A percentile compares a stretch with the other conserved stretches of the same genome.
Conservation (phyloP, 306 rosid species). For the Prunus padus region DNA sequence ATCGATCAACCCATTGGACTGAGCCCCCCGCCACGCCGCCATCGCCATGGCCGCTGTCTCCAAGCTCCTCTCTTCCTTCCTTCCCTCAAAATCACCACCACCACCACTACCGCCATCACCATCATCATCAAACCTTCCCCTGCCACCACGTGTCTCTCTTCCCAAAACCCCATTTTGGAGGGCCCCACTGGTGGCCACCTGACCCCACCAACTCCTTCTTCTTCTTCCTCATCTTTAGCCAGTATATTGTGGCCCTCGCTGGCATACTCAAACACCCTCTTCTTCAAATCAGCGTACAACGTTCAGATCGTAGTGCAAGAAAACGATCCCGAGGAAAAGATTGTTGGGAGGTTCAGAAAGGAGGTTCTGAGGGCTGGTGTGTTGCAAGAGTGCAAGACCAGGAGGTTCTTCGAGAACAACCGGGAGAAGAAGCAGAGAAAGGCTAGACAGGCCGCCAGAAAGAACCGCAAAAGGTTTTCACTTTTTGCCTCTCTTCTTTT, state of each 20-base stretch:
- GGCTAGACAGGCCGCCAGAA: conserved; percentile 32
- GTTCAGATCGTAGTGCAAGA: conserved; percentile 30
- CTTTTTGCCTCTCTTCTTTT: neutral
- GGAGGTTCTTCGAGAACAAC: conserved; percentile 35
- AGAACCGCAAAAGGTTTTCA: conserved; percentile 33
- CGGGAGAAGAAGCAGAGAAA: conserved; percentile 35
- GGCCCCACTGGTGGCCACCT: conserved; percentile 6
- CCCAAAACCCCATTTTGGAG: neutral
- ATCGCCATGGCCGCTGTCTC: conserved; percentile 30
- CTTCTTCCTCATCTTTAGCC: conserved; percentile 1
- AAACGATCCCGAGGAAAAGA: conserved; percentile 34
- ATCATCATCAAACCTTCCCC: neutral
- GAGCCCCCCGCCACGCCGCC: neutral
- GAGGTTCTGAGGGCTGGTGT: conserved; percentile 39
- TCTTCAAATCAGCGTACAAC: conserved; percentile 34
- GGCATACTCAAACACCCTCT: conserved; percentile 20
- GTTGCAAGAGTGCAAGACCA: conserved; percentile 34
- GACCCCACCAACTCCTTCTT: neutral
- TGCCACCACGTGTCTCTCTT: conserved; percentile 1
- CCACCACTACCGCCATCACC: neutral
- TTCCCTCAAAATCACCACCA: conserved; percentile 16
- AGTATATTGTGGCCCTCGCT: conserved; percentile 13
- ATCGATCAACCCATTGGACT: too few relatives aligned
- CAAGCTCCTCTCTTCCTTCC: conserved; percentile 28
- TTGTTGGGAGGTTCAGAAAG: conserved; percentile 25